phyloP scores from a whole-genome alignment of 179 eudicot genomes.

The Patellifolia procumbens region DNA sequence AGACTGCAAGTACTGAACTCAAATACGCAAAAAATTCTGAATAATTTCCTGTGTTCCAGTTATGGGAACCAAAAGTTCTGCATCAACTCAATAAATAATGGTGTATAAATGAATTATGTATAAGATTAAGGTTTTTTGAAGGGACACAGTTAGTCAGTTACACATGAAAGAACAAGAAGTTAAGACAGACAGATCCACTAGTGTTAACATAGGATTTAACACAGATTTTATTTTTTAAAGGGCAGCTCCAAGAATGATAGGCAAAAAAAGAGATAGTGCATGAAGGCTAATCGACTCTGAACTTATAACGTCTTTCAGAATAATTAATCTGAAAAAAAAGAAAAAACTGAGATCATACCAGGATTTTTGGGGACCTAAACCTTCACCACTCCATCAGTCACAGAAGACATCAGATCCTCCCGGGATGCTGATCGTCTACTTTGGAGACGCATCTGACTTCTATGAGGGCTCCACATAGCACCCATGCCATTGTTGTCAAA shows the following conservation, averaged over 20 bases:
- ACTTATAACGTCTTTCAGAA: not conserved
- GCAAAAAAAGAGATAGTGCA: not conserved
- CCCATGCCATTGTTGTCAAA: conserved; percentile 57
- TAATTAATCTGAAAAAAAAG: not conserved
- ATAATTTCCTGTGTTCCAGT: not conserved
- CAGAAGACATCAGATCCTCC: conserved; percentile 77
- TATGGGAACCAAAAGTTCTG: not conserved
- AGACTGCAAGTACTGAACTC: no score
- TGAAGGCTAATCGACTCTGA: not conserved
- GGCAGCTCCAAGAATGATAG: not conserved
- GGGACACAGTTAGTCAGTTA: not conserved
- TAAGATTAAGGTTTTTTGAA: not conserved
- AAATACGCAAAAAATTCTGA: no score
- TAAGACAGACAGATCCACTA: no score
- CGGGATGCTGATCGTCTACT: conserved; percentile 95
- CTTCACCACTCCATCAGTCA: conserved; percentile 59
- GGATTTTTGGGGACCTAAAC: conserved; percentile 37
- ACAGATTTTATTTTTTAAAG: no score
- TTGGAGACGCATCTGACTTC: conserved; percentile 84
- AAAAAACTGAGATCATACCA: conserved; percentile 32
- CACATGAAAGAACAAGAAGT: not conserved
- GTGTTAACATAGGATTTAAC: no score
- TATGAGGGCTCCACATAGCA: conserved; percentile 64
- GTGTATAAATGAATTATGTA: not conserved
- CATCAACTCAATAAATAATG: not conserved